phyloP scores from a whole-genome alignment of 257 asterid species.

The Forsythia viridissima region DNA sequence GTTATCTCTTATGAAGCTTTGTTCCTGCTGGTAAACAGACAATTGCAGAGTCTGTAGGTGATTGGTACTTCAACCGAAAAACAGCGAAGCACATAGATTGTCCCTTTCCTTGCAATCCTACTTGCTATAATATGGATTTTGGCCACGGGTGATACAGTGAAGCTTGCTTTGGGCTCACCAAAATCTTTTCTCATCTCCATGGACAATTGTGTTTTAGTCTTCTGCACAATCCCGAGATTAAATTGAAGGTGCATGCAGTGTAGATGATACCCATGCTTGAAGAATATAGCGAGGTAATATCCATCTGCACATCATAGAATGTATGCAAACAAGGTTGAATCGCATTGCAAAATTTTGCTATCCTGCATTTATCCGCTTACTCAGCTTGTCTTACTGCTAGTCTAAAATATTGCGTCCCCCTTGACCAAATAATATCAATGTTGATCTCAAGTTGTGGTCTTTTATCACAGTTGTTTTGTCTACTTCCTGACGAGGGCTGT shows the following conservation, averaged over 20 bases:
- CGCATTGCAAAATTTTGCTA: not conserved
- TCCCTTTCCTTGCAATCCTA: conserved; percentile 90
- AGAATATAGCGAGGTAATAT: not conserved
- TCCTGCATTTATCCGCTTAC: not conserved
- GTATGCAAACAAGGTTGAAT: not conserved
- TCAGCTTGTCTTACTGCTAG: not conserved
- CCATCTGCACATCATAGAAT: not conserved
- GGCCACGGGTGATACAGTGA: conserved; percentile 23
- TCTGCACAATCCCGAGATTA: not conserved
- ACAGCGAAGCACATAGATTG: conserved; percentile 62
- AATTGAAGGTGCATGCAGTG: not conserved
- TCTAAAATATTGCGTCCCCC: conserved; percentile 5
- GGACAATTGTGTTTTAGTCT: not conserved
- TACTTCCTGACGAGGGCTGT: conserved; percentile 5
- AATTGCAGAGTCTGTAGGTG: conserved; percentile 85
- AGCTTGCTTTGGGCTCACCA: not conserved
- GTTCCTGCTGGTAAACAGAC: conserved; percentile 51
- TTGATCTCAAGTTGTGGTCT: conserved; percentile 10
- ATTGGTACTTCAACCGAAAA: conserved; percentile 81
- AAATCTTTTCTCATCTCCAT: not conserved
- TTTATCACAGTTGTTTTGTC: conserved; percentile 14
- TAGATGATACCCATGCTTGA: not conserved
- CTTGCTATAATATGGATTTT: conserved; percentile 72
- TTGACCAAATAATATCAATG: not conserved
- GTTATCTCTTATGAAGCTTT: not conserved